Percentiles rank a stretch among this genome's conserved stretches.
Evolutionary conservation across 2,329 filamentous ascomycete species (phyloP).

Genomic region (Thelonectria discophora): DNA sequence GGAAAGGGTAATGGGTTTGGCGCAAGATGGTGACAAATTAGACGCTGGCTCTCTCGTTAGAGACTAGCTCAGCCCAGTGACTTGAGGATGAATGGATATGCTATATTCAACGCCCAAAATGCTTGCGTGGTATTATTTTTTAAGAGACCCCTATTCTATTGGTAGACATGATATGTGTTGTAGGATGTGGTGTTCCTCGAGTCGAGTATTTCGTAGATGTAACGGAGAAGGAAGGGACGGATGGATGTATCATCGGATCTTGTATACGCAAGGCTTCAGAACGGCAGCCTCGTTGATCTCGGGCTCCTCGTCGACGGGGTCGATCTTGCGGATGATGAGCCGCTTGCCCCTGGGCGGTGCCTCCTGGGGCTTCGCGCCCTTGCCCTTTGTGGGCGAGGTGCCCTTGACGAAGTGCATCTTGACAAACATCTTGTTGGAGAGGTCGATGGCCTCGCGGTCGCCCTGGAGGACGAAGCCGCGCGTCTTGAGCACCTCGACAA

Average conservation of each 20-base stretch:
- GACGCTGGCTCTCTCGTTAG: constrained; percentile 31
- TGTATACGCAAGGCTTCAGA: constrained; percentile 96
- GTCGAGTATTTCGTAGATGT: constrained; percentile 29
- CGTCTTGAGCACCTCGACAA: constrained; percentile 82
- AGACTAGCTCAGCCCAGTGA: constrained; percentile 28
- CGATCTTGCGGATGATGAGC: constrained; percentile 64
- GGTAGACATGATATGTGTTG: constrained; percentile 27
- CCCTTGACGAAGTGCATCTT: constrained; percentile 94
- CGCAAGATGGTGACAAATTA: constrained; percentile 35
- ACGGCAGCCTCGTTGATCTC: constrained; percentile 71
- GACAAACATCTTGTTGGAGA: constrained; percentile 98
- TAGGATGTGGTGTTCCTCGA: constrained; percentile 30
- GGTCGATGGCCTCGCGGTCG: constrained; percentile 72
- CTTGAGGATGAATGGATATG: constrained; percentile 21
- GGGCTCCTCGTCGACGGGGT: constrained; percentile 65
- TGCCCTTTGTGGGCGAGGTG: constrained; percentile 77
- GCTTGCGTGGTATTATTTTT: constrained; percentile 25
- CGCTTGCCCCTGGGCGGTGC: constrained; percentile 63
- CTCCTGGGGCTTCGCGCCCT: constrained; percentile 69
- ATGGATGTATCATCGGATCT: constrained; percentile 72
- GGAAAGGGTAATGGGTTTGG: constrained; percentile 17
- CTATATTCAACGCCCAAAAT: constrained; percentile 22
- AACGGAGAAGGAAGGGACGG: constrained; percentile 3
- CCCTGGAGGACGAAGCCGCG: constrained; percentile 86
- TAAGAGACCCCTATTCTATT: constrained; percentile 18